Base-by-base conservation (phyloP, 2,329 filamentous ascomycete genomes). In the Claviceps humidiphila region DNA sequence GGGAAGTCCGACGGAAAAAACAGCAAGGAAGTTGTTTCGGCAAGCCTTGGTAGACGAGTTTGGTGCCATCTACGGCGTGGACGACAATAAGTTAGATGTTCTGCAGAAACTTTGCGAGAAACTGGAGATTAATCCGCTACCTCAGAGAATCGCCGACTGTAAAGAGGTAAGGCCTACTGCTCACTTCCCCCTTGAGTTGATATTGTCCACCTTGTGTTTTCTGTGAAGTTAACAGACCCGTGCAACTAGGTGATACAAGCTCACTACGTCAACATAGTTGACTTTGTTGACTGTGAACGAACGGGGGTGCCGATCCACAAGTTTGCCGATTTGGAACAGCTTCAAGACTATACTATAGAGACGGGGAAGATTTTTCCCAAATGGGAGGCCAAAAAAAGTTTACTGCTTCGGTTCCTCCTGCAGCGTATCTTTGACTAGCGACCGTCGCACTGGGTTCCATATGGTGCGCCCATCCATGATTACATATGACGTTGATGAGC, bases 241-340 rank as follows among this genome's bases (percentile, higher is more conserved):
- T 1, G 14, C 1, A 14, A 7, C 13, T 49, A 47, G 51, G 41
- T 4, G 30, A 49, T 2, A 11, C 13, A 14, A 39, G 38, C 11
- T 11, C 42, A 9, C 22, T 42, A 53, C 5, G 51, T 53, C 20
- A 53, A 53, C 20, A 53, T 53, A 11, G 42, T 53, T 13, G 51
- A 53, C 39, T 53, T 53, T 50, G 14, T 53, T 3, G 51, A 53
- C 20, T 50, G 40, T 4, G 47, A 50, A 37, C 47, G 51, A n/a
- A 53, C 51, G 13, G 51, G 51, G 3, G 9, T 17, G 1, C 47
- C 51, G 5, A 16, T 53, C 0, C 42, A 4, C 24, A 37, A 16
- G 13, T 53, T 53, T 37, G 3, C 5, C 8, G 14, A 3, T 11
- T 9, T 34, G 16, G 3, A 2, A 5, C 9, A 46, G 24, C 47